Percentiles rank a stretch among this genome's conserved stretches.
Conservation (phyloP, 371 early-diverging fungal genomes). For the Umbelopsis sp. region DNA sequence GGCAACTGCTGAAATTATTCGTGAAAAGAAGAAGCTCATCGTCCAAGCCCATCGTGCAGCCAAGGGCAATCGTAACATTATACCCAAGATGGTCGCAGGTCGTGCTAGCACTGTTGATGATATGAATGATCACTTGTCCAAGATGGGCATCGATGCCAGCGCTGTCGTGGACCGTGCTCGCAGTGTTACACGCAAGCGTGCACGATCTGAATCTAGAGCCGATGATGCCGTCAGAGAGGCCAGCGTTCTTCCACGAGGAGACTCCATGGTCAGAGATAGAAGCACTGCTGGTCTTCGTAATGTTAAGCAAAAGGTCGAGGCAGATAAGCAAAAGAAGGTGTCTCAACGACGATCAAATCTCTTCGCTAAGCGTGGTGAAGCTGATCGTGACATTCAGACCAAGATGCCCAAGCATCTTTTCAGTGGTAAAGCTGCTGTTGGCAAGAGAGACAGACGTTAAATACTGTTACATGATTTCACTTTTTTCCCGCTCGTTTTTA, state of each 20-base stretch:
- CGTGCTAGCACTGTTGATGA: conserved; percentile 54
- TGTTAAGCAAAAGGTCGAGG: conserved; percentile 69
- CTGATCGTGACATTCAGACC: conserved; percentile 85
- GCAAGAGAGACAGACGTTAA: conserved; percentile 87
- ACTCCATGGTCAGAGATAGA: conserved; percentile 60
- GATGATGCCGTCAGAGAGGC: conserved; percentile 65
- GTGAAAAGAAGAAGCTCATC: conserved; percentile 84
- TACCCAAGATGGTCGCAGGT: conserved; percentile 61
- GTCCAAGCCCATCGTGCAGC: conserved; percentile 73
- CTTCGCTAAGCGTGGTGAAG: conserved; percentile 89
- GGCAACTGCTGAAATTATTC: conserved; percentile 80
- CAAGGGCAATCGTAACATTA: conserved; percentile 65
- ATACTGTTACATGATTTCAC: conserved; percentile 18
- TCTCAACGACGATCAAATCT: conserved; percentile 75
- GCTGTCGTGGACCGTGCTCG: conserved; percentile 58
- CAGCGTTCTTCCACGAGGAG: conserved; percentile 56
- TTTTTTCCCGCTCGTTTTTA: neutral
- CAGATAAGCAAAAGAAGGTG: conserved; percentile 75
- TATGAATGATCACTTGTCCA: conserved; percentile 62
- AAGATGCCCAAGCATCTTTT: conserved; percentile 99
- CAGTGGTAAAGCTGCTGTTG: conserved; percentile 87
- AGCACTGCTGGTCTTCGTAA: conserved; percentile 79
- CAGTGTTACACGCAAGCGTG: conserved; percentile 66
- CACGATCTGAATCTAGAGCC: conserved; percentile 42
- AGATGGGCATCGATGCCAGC: conserved; percentile 64